Conservation (phyloP, 1,284 basidiomycete genomes). For the Austroboletus rostrupii region DNA sequence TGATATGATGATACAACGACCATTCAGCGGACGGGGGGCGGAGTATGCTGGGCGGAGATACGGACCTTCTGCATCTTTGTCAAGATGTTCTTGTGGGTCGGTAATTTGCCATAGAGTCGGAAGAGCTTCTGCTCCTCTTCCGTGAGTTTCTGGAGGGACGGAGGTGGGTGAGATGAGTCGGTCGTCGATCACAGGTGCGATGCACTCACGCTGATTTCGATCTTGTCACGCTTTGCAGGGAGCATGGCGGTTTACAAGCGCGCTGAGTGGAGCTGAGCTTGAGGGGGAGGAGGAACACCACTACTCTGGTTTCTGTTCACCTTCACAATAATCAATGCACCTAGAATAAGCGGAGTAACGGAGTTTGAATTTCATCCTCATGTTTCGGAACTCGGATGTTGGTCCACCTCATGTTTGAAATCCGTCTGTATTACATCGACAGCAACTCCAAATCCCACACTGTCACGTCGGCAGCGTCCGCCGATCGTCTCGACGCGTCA, state of each 20-base stretch:
- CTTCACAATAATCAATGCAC: slow-evolving; percentile 14
- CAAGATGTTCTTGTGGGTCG: slow-evolving; percentile 87
- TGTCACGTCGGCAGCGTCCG: slow-evolving; percentile 4
- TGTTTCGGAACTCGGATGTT: slow-evolving; percentile 27
- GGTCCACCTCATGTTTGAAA: slow-evolving; percentile 21
- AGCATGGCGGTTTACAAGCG: slow-evolving; percentile 51
- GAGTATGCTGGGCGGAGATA: slow-evolving; percentile 2
- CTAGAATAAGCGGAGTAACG: slow-evolving; percentile 26
- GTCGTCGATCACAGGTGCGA: slow-evolving; percentile 1
- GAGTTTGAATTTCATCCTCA: slow-evolving; percentile 21
- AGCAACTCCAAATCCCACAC: slow-evolving; percentile 8
- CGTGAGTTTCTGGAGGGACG: slow-evolving; percentile 61
- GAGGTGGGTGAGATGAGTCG: neutral
- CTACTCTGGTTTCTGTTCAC: neutral
- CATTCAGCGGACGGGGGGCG: slow-evolving; percentile 11
- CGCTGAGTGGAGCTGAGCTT: slow-evolving; percentile 1
- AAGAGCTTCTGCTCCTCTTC: slow-evolving; percentile 94
- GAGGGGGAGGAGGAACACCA: neutral
- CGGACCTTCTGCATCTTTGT: slow-evolving; percentile 91
- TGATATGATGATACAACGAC: slow-evolving; percentile 35
- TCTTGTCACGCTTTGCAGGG: slow-evolving; percentile 82
- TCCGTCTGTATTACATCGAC: slow-evolving; percentile 7
- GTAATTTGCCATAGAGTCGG: slow-evolving; percentile 91
- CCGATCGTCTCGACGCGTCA: neutral
- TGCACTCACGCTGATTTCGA: slow-evolving; percentile 79